Percentiles rank a stretch among this genome's conserved stretches.
These are phyloP conservation scores for Aspergillus incahuasiensis DNA, from an alignment of 495 filamentous ascomycete genomes.

Conservation along the genomic window DNA sequence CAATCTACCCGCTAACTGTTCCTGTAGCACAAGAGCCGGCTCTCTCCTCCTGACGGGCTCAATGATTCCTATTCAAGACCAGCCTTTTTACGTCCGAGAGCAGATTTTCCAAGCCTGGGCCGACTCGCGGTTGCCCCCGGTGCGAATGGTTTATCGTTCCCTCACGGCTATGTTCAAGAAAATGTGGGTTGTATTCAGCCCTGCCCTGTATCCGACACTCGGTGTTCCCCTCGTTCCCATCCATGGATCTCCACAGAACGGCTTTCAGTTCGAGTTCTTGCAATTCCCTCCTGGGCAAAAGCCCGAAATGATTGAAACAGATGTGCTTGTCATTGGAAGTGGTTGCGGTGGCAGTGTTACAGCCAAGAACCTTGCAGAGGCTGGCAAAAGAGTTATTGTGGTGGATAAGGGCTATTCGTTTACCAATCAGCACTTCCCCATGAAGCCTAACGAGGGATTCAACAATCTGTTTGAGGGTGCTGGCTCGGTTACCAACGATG, in stretches of 20 bases:
- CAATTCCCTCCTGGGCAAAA: slow-evolving; percentile 43
- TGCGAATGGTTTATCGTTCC: slow-evolving; percentile 53
- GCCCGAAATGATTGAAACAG: slow-evolving; percentile 61
- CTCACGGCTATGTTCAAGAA: slow-evolving; percentile 52
- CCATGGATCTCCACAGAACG: slow-evolving; percentile 54
- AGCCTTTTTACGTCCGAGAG: slow-evolving; percentile 56
- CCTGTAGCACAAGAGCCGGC: slow-evolving; percentile 59
- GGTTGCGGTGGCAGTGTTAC: slow-evolving; percentile 83
- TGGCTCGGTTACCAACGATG: slow-evolving; percentile 53
- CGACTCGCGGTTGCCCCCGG: slow-evolving; percentile 51
- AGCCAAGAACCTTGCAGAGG: slow-evolving; percentile 75
- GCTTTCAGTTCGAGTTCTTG: slow-evolving; percentile 52
- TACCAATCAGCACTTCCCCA: slow-evolving; percentile 66
- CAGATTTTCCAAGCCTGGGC: slow-evolving; percentile 57
- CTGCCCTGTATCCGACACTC: slow-evolving; percentile 51
- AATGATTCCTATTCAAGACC: slow-evolving; percentile 56
- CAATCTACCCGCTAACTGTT: not conserved
- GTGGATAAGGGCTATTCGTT: slow-evolving; percentile 80
- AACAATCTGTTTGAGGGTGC: slow-evolving; percentile 61
- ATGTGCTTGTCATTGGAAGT: slow-evolving; percentile 81
- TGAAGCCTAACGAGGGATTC: slow-evolving; percentile 52
- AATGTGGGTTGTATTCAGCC: slow-evolving; percentile 56
- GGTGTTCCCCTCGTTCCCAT: slow-evolving; percentile 59
- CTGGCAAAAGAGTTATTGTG: slow-evolving; percentile 69
- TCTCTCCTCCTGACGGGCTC: slow-evolving; percentile 65